A percentile compares a stretch with the other conserved stretches of the same genome.
phyloP scores from a whole-genome alignment of 2,329 filamentous ascomycete species.

The Arthroderma uncinatum region DNA sequence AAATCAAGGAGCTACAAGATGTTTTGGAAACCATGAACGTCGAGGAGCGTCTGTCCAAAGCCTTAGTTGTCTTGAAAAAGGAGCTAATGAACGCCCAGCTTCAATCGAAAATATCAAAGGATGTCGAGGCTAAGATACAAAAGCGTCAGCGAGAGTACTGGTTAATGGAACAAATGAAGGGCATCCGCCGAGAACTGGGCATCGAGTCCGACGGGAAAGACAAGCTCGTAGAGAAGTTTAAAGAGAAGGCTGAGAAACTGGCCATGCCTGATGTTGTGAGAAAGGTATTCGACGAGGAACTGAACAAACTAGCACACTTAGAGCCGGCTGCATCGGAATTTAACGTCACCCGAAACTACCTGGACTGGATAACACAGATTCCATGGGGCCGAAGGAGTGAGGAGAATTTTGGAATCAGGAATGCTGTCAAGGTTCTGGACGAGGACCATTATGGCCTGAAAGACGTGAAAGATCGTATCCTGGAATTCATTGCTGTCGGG shows the following conservation, averaged over 20 bases:
- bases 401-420: constrained; percentile 91
- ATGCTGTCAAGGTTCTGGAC: constrained; percentile 81
- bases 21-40: constrained; percentile 81
- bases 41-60: constrained; percentile 84
- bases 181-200: constrained; percentile 85
- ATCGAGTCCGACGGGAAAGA: constrained; percentile 98
- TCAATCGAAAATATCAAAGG: constrained; percentile 94
- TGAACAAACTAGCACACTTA: constrained; percentile 91
- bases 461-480: constrained; percentile 94
- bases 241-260: constrained; percentile 82
- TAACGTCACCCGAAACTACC: constrained; percentile 94
- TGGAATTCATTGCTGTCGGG: constrained; percentile 96
- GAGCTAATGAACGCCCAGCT: constrained; percentile 97
- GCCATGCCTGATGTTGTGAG: constrained; percentile 95
- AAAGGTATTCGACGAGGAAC: constrained; percentile 95
- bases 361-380: constrained; percentile 97
- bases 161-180: constrained; percentile 99
- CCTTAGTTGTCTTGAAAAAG: constrained; percentile 86
- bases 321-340: constrained; percentile 96
- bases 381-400: constrained; percentile 92
- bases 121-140: constrained; percentile 93
- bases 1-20: constrained; percentile 83
- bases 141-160: constrained; percentile 97
- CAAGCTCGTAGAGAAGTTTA: constrained; percentile 94
- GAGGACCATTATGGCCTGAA: constrained; percentile 96